phyloP scores from a whole-genome alignment of 2,329 filamentous ascomycete genomes.

The Clarireedia hainanense region DNA sequence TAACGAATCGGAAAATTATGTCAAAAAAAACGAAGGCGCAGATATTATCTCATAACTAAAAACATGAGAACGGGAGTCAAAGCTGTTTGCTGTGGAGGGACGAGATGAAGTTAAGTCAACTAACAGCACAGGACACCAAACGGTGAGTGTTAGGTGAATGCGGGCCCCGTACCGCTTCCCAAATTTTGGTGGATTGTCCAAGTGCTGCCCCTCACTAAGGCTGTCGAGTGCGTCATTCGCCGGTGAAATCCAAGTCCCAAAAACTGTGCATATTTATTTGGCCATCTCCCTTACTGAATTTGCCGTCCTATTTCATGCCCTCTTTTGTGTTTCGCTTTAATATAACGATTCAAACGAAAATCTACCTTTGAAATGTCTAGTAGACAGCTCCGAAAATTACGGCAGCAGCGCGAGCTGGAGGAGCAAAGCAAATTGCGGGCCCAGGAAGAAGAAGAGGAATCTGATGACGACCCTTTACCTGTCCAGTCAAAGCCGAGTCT shows the following conservation, averaged over 20 bases:
- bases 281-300: too few relatives aligned
- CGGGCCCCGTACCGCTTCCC: not conserved
- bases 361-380: conserved; percentile 23
- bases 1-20: too few relatives aligned
- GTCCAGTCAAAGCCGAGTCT: conserved; percentile 40
- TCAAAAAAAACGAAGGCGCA: not conserved
- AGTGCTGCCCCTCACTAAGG: not conserved
- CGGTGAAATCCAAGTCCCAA: not conserved
- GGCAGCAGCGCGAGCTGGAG: conserved; percentile 29
- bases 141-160: not conserved
- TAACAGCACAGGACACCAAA: not conserved
- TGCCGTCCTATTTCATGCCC: too few relatives aligned
- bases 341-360: not conserved
- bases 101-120: not conserved
- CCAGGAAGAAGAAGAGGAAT: conserved; percentile 22
- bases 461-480: conserved; percentile 21
- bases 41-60: not conserved
- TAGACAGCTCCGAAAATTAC: conserved; percentile 30
- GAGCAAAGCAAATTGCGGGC: conserved; percentile 15
- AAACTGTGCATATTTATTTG: too few relatives aligned
- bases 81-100: not conserved
- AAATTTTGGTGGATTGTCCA: not conserved
- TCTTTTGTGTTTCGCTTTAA: not conserved
- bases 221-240: not conserved
- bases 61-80: not conserved